phyloP scores from a whole-genome alignment of 2,329 filamentous ascomycete species.

The Claviceps purpurea region DNA sequence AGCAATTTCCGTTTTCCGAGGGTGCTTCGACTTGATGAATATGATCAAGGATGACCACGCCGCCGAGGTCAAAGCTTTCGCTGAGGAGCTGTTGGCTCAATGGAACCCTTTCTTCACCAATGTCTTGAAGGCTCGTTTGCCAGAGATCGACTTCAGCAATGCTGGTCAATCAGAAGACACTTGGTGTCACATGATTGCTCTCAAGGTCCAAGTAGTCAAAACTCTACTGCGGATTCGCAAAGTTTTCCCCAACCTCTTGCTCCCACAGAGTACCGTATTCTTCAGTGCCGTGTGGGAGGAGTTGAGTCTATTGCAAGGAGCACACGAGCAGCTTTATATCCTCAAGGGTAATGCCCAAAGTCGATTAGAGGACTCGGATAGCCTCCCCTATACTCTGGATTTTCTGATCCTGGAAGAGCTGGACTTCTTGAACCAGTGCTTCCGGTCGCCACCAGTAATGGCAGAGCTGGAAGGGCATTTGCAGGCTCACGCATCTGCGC shows the following conservation, averaged over 20 bases:
- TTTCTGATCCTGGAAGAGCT: constrained; percentile 88
- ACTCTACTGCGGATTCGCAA: constrained; percentile 78
- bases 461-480: constrained; percentile 78
- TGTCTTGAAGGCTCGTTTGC: constrained; percentile 61
- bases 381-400: constrained; percentile 87
- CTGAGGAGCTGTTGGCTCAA: constrained; percentile 65
- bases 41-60: constrained; percentile 94
- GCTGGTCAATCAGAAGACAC: constrained; percentile 40
- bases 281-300: constrained; percentile 89
- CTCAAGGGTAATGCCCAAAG: constrained; percentile 66
- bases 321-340: constrained; percentile 77
- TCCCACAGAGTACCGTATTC: constrained; percentile 67
- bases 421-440: constrained; percentile 84
- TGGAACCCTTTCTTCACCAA: constrained; percentile 88
- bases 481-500: constrained; percentile 41
- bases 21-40: constrained; percentile 88
- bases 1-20: constrained; percentile 79
- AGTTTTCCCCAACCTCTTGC: constrained; percentile 70
- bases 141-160: constrained; percentile 40
- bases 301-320: constrained; percentile 54
- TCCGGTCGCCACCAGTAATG: constrained; percentile 77
- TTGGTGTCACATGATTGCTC: constrained; percentile 70
- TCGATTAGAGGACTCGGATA: constrained; percentile 77
- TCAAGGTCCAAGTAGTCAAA: constrained; percentile 92
- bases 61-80: constrained; percentile 73